Base-by-base conservation (phyloP, 2,329 filamentous ascomycete genomes). In the Zarea fungicola region DNA sequence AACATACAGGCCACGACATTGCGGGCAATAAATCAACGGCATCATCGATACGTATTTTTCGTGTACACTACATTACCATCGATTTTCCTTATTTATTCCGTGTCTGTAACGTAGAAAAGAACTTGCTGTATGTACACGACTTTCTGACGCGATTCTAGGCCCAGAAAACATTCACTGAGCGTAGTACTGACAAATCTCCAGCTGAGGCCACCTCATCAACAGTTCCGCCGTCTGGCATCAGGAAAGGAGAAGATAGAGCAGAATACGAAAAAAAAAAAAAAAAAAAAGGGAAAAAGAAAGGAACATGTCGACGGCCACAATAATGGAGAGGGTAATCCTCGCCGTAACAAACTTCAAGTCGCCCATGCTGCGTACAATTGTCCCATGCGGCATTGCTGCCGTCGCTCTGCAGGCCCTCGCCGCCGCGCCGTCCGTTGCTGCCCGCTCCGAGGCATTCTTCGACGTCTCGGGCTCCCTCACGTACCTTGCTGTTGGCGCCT, bases 381-480 rank as follows among this genome's bases (percentile, higher is more conserved):
- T 85, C 3, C 84, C 83, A 2, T 76, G 75, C 29, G 73, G 85
- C 11, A 75, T 76, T 6, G 75, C 83, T 9, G 82, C 82, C 2
- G 82, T 82, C 56, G 78, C 77, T 2, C 70, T 87, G 40, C 84
- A 87, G 66, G 71, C 76, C 8, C 78, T 74, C 34, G 77, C 80
- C 6, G 83, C 80, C 5, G 61, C 83, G 2, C 84, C 84, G 5
- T 84, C 81, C 6, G 79, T 85, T 52, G 54, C 74, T 22, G 68
- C 71, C 26, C 74, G 81, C 57, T 77, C 78, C 6, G 84, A 87
- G 59, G 76, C 78, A 31, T 85, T 84, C 70, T 87, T 84, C 62
- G 84, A 87, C 60, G 63, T 84, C 41, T 83, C 80, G 2, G 84
- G 84, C 41, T 82, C 81, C 13, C 59, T 84, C 26, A 86, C 83